Percentiles rank a stretch among this genome's conserved stretches.
phyloP scores from a whole-genome alignment of 805 yeast species.

The Sugiyamaella lignohabitans region DNA sequence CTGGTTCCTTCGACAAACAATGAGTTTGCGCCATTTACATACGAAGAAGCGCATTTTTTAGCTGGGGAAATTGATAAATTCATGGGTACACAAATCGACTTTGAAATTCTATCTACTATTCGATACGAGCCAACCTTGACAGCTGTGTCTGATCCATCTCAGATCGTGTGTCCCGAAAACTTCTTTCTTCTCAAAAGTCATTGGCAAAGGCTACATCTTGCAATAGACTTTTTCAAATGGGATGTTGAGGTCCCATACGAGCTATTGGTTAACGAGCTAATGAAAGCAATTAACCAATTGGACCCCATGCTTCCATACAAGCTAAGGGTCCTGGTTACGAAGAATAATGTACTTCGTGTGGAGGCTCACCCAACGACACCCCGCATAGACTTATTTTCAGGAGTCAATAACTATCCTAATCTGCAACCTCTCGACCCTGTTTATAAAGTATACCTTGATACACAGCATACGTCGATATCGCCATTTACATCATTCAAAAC shows the following conservation, averaged over 20 bases:
- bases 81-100: slow-evolving; percentile 25
- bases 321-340: slow-evolving; percentile 41
- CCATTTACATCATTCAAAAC: slow-evolving; percentile 88
- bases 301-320: slow-evolving; percentile 35
- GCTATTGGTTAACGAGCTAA: slow-evolving; percentile 38
- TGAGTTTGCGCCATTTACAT: neutral
- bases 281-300: slow-evolving; percentile 30
- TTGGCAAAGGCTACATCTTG: slow-evolving; percentile 48
- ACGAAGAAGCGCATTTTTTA: neutral
- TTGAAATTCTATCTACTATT: slow-evolving; percentile 62
- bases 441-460: slow-evolving; percentile 63
- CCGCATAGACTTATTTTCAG: slow-evolving; percentile 26
- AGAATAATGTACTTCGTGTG: slow-evolving; percentile 33
- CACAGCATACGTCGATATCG: slow-evolving; percentile 46
- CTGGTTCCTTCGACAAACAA: neutral
- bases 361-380: slow-evolving; percentile 34
- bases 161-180: slow-evolving; percentile 25
- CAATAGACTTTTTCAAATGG: slow-evolving; percentile 51
- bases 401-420: slow-evolving; percentile 18
- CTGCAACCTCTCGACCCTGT: slow-evolving; percentile 21
- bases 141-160: slow-evolving; percentile 8
- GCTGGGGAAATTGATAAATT: neutral
- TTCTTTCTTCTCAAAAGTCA: slow-evolving; percentile 67
- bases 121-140: slow-evolving; percentile 63
- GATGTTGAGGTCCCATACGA: slow-evolving; percentile 38